phyloP scores from a whole-genome alignment of 2,329 filamentous ascomycete genomes.

The Blastomyces gilchristii region DNA sequence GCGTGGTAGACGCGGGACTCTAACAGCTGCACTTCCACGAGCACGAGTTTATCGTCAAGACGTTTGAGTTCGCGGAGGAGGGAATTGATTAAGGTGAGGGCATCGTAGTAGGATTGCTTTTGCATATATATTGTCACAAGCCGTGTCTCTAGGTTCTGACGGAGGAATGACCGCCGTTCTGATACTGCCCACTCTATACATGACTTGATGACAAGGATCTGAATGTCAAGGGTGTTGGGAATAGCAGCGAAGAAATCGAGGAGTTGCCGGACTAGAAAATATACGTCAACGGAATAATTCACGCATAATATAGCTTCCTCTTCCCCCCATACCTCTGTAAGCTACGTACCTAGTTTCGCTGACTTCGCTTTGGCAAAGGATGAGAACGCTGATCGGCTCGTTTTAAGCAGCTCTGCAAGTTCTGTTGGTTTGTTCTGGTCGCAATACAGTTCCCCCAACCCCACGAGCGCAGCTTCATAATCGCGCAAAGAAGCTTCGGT shows the following conservation, averaged over 20 bases:
- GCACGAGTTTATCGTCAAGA: conserved; percentile 92
- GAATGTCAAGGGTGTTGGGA: conserved; percentile 86
- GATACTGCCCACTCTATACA: conserved; percentile 99
- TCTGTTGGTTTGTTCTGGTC: conserved; percentile 71
- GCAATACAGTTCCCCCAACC: conserved; percentile 82
- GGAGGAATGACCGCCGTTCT: conserved; percentile 88
- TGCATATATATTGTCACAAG: conserved; percentile 91
- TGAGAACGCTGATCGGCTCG: conserved; percentile 81
- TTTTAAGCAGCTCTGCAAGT: conserved; percentile 79
- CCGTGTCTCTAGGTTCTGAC: conserved; percentile 94
- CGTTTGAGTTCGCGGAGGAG: conserved; percentile 95
- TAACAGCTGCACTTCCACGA: conserved; percentile 94
- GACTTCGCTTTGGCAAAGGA: conserved; percentile 99
- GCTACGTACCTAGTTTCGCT: conserved; percentile 74
- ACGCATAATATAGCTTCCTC: neutral
- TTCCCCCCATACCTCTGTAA: neutral
- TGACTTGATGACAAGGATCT: conserved; percentile 92
- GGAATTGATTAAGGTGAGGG: conserved; percentile 90
- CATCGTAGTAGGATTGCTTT: conserved; percentile 95
- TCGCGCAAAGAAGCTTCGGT: conserved; percentile 81
- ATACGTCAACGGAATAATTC: conserved; percentile 11
- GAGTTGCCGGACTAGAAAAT: conserved; percentile 69
- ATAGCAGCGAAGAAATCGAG: conserved; percentile 92
- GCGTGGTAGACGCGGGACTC: conserved; percentile 97
- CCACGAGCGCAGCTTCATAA: conserved; percentile 82